Conservation (phyloP, 805 yeast species). For the Cyberlindnera xylosilytica region DNA sequence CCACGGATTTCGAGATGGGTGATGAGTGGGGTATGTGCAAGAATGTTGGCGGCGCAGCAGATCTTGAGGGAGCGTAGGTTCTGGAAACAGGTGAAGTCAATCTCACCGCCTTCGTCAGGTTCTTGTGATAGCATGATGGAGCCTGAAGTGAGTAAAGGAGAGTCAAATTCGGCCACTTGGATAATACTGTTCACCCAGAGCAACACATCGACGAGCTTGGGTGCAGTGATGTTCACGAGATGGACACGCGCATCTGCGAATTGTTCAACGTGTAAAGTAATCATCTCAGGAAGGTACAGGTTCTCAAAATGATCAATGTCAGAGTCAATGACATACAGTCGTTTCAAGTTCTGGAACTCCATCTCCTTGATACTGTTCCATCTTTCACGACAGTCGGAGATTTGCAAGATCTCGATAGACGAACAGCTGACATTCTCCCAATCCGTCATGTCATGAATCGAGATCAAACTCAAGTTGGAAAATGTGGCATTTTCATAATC, state of each 20-base stretch:
- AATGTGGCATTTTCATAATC: slow-evolving; percentile 9
- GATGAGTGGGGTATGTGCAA: slow-evolving; percentile 7
- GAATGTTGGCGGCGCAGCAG: slow-evolving; percentile 17
- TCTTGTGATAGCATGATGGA: slow-evolving; percentile 21
- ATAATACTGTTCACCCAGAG: slow-evolving; percentile 15
- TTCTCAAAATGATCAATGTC: slow-evolving; percentile 10
- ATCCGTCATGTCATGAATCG: slow-evolving; percentile 9
- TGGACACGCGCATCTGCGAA: slow-evolving; percentile 12
- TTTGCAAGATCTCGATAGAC: slow-evolving; percentile 6
- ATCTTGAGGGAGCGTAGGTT: slow-evolving; percentile 10
- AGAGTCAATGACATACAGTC: slow-evolving; percentile 10
- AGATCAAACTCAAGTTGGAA: slow-evolving; percentile 3
- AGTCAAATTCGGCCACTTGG: slow-evolving; percentile 5
- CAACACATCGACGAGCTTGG: slow-evolving; percentile 8
- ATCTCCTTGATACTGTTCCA: slow-evolving; percentile 6
- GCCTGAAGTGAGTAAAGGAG: slow-evolving; percentile 7
- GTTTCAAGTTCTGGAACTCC: slow-evolving; percentile 1
- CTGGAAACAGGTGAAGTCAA: slow-evolving; percentile 15
- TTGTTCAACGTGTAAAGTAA: slow-evolving; percentile 17
- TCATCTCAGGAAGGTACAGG: slow-evolving; percentile 12
- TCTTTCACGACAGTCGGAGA: slow-evolving; percentile 6
- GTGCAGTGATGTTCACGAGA: slow-evolving; percentile 10
- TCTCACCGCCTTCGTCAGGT: slow-evolving; percentile 6
- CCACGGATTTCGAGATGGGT: slow-evolving; percentile 18
- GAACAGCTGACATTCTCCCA: slow-evolving; percentile 13